Conservation (phyloP, 2,329 filamentous ascomycete genomes). For the Aspergillus quadrilineatus region DNA sequence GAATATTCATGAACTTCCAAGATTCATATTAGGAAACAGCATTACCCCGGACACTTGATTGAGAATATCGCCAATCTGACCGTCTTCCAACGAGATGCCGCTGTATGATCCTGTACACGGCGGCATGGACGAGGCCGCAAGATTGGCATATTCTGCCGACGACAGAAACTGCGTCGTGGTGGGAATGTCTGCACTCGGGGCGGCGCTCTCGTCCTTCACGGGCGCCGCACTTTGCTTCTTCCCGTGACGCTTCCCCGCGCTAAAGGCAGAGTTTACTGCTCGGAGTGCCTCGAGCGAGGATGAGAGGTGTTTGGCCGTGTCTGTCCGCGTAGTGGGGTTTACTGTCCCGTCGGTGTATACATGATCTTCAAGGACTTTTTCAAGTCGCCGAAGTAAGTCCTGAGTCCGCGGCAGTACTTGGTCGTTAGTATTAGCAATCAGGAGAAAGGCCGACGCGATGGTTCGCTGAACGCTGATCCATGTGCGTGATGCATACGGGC, state of each 20-base stretch:
- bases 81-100: conserved; percentile 21
- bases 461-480: conserved; percentile 45
- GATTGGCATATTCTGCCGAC: conserved; percentile 12
- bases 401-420: conserved; percentile 24
- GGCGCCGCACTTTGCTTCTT: not conserved
- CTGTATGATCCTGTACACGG: conserved; percentile 9
- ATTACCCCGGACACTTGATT: conserved; percentile 37
- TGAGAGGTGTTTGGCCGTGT: conserved; percentile 35
- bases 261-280: conserved; percentile 32
- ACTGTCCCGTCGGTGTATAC: conserved; percentile 28
- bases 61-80: conserved; percentile 33
- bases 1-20: conserved; percentile 12
- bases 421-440: conserved; percentile 33
- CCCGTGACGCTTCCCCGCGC: conserved; percentile 17
- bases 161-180: conserved; percentile 10
- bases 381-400: conserved; percentile 31
- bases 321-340: conserved; percentile 29
- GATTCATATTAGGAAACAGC: conserved; percentile 35
- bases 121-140: conserved; percentile 2
- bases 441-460: conserved; percentile 43
- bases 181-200: conserved; percentile 12
- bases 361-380: conserved; percentile 32
- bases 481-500: conserved; percentile 39
- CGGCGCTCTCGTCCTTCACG: conserved; percentile 2
- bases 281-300: conserved; percentile 34